These are phyloP conservation scores for Paspalum notatum DNA, from an alignment of 176 grass and related monocot genomes.

Conservation along the genomic window DNA sequence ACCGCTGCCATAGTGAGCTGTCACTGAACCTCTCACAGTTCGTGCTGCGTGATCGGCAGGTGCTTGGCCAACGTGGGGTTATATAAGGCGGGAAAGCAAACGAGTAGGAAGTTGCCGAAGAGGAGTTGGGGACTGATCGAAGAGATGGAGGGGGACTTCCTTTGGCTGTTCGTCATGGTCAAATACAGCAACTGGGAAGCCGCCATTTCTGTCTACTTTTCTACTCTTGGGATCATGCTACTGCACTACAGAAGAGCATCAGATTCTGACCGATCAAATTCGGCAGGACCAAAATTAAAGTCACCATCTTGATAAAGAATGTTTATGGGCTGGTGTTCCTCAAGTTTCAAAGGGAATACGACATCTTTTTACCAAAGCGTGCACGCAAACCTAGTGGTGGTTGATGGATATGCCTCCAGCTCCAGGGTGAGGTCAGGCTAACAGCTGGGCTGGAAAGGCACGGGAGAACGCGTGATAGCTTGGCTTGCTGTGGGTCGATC, in stretches of 20 bases:
- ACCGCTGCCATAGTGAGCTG: constrained; percentile 11
- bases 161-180: constrained; percentile 6
- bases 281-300: constrained; percentile 11
- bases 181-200: constrained; percentile 35
- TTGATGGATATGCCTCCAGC: background rate
- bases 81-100: constrained; percentile 31
- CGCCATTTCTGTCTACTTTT: background rate
- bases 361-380: constrained; percentile 5
- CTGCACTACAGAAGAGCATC: background rate
- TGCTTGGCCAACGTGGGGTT: background rate
- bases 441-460: constrained; percentile 44
- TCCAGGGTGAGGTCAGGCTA: background rate
- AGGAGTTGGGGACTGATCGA: background rate
- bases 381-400: background rate
- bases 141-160: background rate
- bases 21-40: background rate
- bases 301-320: background rate
- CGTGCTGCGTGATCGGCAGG: background rate
- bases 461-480: background rate
- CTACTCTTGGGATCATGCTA: background rate
- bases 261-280: constrained; percentile 22
- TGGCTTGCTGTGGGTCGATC: background rate
- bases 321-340: background rate
- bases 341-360: background rate
- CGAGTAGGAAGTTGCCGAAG: too few species aligned